Base-by-base conservation (phyloP, 179 eudicot species). In the Silene coronaria region DNA sequence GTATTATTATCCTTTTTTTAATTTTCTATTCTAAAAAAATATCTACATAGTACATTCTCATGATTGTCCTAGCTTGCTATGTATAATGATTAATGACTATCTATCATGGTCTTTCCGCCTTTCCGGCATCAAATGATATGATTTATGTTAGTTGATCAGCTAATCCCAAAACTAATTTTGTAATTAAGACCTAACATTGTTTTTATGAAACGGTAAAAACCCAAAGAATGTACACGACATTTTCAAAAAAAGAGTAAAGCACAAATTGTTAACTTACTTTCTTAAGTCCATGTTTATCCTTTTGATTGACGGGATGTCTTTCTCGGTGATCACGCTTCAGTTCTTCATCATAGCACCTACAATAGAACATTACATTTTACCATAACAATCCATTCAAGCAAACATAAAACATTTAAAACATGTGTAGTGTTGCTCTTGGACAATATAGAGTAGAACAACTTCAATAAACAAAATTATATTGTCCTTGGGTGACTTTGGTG, bases 261-360 rank as follows among this genome's bases (percentile, higher is more conserved):
- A 38, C 28, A 67, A 38, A 19, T 28, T 36, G 22, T n/a, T 46
- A 76, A 79, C 91, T 86, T 83, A 91, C 99, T 10, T 84, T 86
- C 82, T 80, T 75, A 32, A 95, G 85, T 17, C 73, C 17, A 76
- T 95, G 99, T 34, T 85, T 87, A 72, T 89, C 97, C 84, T 89
- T 95, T 24, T 89, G 96, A 80, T 87, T 84, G 58, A 83, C 75
- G 67, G 99, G 97, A 82, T 95, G 99, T 75, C 90, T 92, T 66
- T 92, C 97, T 76, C 89, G 87, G 67, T 88, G 96, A 19, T 95
- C 99, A 82, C 82, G 95, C 81, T 86, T 85, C 74, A 84, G 84
- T 80, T 95, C 97, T 75, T 81, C 83, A 73, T 91, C 93, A 83
- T 89, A 87, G 79, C 99, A 95, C 82, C 99, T 95, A 86, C 73